Base-by-base conservation (phyloP, 345 rosid species). In the Salix purpurea region DNA sequence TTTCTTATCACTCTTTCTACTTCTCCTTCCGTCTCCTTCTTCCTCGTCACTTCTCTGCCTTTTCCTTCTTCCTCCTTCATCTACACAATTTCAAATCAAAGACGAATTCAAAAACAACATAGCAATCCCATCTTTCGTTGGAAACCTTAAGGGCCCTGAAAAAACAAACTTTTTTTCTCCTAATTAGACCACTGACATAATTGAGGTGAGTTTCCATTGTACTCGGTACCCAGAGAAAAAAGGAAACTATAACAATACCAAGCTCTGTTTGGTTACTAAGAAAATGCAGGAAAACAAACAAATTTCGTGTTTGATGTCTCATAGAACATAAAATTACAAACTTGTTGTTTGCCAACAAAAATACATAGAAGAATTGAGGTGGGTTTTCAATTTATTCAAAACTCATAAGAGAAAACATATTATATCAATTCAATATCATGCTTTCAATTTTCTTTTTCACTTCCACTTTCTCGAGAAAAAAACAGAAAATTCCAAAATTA, bases 31-130 rank as follows among this genome's bases (percentile, higher is more conserved):
- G 21, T 52, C 44, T 77, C 81, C 79, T 50, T 80, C 80, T 50
- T 81, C 88, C 44, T 86, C 87, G 9, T 77, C 84, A 71, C 84
- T 80, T 77, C 90, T 78, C 48, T 78, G 90, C 79, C 87, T 88
- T 54, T 73, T 81, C 82, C 89, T 88, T 32, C 81, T 85, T 75
- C 66, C 86, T 42, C 86, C 85, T 85, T 87, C 95, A 69, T 88
- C 97, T 92, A 76, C 23, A 10, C 65, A 80, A 36, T 42, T 71
- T 67, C 34, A 71, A 36, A 72, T 30, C 12, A 70, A 46, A 28
- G 60, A 0, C 3, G 58, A 52, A 69, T 70, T 24, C 32, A 58
- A 70, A 69, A 64, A 72, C 19, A 52, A 7, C 6, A 75, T 30
- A 12, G 30, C 9, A 14, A 15, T 42, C 36, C 46, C 50, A 32